Evolutionary conservation across 2,329 filamentous ascomycete species (phyloP).

Genomic region (Massarina eburnea): DNA sequence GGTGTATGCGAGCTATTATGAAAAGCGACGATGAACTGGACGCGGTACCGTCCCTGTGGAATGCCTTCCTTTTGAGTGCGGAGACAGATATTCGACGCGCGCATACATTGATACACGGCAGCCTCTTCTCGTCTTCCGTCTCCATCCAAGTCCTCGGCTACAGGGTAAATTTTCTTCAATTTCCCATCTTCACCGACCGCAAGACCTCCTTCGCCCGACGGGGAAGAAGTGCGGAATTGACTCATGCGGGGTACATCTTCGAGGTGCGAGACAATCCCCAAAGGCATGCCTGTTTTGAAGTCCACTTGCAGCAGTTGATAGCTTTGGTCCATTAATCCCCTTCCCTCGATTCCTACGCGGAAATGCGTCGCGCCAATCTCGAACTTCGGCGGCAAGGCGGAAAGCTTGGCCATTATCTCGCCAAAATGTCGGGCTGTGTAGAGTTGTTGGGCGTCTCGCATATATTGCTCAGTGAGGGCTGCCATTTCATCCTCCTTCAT

Average conservation of each 20-base stretch:
- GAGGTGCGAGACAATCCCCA: slow-evolving; percentile 23
- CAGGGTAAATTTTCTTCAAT: slow-evolving; percentile 35
- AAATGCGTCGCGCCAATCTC: slow-evolving; percentile 37
- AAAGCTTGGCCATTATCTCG: slow-evolving; percentile 40
- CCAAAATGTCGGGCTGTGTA: slow-evolving; percentile 32
- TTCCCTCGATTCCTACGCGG: slow-evolving; percentile 33
- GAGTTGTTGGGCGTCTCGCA: slow-evolving; percentile 40
- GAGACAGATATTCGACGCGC: slow-evolving; percentile 36
- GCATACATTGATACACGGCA: slow-evolving; percentile 37
- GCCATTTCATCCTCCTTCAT: slow-evolving; percentile 47
- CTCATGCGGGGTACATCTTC: slow-evolving; percentile 26
- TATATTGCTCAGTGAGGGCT: slow-evolving; percentile 42
- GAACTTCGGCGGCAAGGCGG: slow-evolving; percentile 39
- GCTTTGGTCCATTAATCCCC: slow-evolving; percentile 30
- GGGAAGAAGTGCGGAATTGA: slow-evolving; percentile 26
- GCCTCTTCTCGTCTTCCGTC: slow-evolving; percentile 40
- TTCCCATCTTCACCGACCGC: slow-evolving; percentile 28
- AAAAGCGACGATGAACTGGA: slow-evolving; percentile 39
- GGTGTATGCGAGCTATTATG: slow-evolving; percentile 19
- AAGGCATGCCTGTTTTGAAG: slow-evolving; percentile 41
- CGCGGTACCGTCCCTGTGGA: slow-evolving; percentile 40
- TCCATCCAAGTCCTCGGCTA: slow-evolving; percentile 39
- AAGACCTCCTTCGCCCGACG: slow-evolving; percentile 35
- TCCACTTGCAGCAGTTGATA: slow-evolving; percentile 39
- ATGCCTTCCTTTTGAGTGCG: slow-evolving; percentile 41